These are phyloP conservation scores for Fusarium coicis DNA, from an alignment of 2,329 filamentous ascomycete species.

Conservation along the genomic window DNA sequence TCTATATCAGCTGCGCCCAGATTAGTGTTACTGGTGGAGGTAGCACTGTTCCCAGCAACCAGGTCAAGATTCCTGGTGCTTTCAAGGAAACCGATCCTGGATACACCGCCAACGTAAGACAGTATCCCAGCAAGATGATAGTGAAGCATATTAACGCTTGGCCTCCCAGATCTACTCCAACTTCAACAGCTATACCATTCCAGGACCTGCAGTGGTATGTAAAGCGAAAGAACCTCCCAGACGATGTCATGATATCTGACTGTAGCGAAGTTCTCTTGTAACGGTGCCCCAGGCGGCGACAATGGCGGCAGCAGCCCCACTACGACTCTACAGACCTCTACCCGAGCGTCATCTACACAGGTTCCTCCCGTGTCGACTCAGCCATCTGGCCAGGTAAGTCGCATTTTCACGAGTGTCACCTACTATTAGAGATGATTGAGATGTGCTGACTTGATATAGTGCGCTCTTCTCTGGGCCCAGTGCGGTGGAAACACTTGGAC, in stretches of 20 bases:
- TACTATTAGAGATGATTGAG: too few species aligned
- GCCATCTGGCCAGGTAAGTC: neutral
- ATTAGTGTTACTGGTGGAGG: conserved; percentile 9
- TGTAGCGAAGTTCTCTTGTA: neutral
- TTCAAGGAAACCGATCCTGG: conserved; percentile 4
- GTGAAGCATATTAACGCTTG: neutral
- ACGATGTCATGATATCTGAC: accelerated
- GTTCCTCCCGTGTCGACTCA: neutral
- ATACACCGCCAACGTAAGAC: conserved; percentile 2
- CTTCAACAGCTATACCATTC: conserved; percentile 8
- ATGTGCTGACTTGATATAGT: neutral
- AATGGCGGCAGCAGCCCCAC: neutral
- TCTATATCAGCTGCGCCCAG: conserved; percentile 15
- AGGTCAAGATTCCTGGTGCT: conserved; percentile 14
- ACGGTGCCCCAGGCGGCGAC: neutral
- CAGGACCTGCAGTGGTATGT: conserved; percentile 11
- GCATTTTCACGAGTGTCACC: accelerated
- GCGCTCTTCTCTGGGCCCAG: conserved; percentile 2
- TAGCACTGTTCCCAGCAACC: neutral
- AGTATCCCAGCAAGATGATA: accelerated
- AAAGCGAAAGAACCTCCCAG: accelerated
- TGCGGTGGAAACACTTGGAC: neutral
- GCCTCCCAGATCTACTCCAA: neutral
- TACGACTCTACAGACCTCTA: conserved; percentile 8
- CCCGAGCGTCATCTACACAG: neutral